These are phyloP conservation scores for Sporothrix sp. DNA, from an alignment of 2,329 filamentous ascomycete genomes.

Conservation along the genomic window DNA sequence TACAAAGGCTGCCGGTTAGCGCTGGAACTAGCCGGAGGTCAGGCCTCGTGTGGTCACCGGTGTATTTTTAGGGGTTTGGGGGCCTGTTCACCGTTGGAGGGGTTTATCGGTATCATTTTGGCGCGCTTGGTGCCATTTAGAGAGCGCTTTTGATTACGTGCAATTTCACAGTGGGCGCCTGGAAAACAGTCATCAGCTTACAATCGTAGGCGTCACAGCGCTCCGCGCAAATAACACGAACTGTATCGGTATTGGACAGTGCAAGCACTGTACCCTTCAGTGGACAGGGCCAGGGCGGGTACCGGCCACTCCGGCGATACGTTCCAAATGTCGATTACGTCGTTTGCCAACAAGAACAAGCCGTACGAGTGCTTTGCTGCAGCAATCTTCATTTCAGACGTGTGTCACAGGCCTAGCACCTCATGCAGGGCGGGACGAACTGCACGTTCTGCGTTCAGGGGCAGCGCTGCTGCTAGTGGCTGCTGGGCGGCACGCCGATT, in stretches of 20 bases:
- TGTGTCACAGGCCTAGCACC: slow-evolving; percentile 1
- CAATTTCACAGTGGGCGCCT: slow-evolving; percentile 7
- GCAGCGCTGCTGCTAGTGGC: neutral
- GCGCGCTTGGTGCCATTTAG: neutral
- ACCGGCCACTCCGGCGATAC: no score
- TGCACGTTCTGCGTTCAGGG: neutral
- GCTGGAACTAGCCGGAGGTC: neutral
- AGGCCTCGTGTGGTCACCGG: neutral
- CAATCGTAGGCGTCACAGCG: neutral
- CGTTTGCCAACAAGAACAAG: neutral
- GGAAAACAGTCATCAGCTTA: no score
- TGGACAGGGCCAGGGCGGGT: neutral
- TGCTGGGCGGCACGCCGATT: neutral
- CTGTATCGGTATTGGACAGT: neutral
- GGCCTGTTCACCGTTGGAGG: neutral
- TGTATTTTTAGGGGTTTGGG: neutral
- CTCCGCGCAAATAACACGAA: slow-evolving; percentile 1
- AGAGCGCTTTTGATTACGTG: slow-evolving; percentile 4
- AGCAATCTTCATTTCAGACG: neutral
- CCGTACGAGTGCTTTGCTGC: neutral
- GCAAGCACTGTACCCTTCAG: neutral
- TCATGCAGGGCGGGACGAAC: slow-evolving; percentile 5
- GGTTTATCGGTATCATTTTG: neutral
- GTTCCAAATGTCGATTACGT: neutral
- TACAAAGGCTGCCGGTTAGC: neutral